phyloP scores from a whole-genome alignment of 1,139 yeast genomes.

The Scheffersomyces stambukii region DNA sequence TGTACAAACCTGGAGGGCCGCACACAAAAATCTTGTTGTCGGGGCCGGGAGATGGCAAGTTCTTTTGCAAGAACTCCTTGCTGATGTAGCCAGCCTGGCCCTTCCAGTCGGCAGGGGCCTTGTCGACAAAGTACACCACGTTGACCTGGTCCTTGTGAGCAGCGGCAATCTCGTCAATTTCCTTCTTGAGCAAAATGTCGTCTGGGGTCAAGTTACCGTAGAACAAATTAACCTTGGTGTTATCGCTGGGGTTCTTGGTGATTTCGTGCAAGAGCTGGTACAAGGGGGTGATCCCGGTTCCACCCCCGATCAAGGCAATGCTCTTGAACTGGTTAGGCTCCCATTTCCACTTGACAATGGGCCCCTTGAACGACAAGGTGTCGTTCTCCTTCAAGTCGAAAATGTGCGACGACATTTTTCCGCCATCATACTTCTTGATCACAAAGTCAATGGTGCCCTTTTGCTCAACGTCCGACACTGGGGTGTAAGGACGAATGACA shows the following conservation, averaged over 20 bases:
- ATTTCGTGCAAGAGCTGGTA: conserved; percentile 83
- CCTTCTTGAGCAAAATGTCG: conserved; percentile 77
- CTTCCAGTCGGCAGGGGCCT: conserved; percentile 63
- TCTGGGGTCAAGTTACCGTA: conserved; percentile 77
- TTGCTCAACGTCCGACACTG: conserved; percentile 65
- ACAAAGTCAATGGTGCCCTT: conserved; percentile 77
- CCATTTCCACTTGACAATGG: conserved; percentile 90
- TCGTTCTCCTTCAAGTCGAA: conserved; percentile 72
- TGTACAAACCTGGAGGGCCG: conserved; percentile 72
- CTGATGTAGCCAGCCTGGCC: conserved; percentile 84
- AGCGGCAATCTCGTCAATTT: conserved; percentile 65
- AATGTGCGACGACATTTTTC: conserved; percentile 80
- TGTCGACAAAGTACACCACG: conserved; percentile 69
- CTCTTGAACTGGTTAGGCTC: conserved; percentile 74
- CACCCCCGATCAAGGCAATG: conserved; percentile 91
- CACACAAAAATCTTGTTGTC: conserved; percentile 78
- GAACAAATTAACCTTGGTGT: conserved; percentile 64
- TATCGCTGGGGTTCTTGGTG: conserved; percentile 69
- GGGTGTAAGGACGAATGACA: conserved; percentile 96
- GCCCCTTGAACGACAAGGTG: conserved; percentile 89
- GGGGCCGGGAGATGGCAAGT: conserved; percentile 60
- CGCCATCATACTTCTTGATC: conserved; percentile 78
- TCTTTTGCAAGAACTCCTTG: conserved; percentile 63
- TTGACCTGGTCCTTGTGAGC: conserved; percentile 63
- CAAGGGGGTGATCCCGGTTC: conserved; percentile 95